Conservation (phyloP, 108 stramenopile genomes). For the Aureococcus anophagefferens region DNA sequence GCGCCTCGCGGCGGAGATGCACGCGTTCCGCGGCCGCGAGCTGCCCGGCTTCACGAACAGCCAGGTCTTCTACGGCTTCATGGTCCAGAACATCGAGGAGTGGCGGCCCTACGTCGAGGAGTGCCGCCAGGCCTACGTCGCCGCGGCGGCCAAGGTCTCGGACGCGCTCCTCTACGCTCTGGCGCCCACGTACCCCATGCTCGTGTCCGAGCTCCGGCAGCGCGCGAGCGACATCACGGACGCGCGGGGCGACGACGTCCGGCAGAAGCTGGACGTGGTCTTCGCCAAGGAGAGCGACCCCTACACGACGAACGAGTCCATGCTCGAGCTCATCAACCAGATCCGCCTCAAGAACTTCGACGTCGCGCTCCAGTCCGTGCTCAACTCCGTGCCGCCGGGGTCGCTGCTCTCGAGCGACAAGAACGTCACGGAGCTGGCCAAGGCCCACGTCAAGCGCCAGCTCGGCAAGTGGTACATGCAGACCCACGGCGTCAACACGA, state of each 20-base stretch:
- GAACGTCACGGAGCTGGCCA: neutral
- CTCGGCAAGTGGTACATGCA: constrained; percentile 21
- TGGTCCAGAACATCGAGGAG: constrained; percentile 35
- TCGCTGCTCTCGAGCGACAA: neutral
- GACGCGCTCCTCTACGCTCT: constrained; percentile 19
- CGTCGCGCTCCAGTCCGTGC: constrained; percentile 13
- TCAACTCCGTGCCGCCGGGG: neutral
- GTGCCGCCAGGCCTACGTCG: neutral
- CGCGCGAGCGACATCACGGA: constrained; percentile 13
- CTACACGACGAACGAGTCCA: constrained; percentile 34
- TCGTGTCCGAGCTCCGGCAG: constrained; percentile 19
- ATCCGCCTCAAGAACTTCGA: constrained; percentile 34
- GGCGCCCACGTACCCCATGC: constrained; percentile 21
- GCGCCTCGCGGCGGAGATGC: constrained; percentile 23
- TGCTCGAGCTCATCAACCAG: constrained; percentile 37
- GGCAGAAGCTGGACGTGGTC: constrained; percentile 20
- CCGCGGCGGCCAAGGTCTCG: constrained; percentile 18
- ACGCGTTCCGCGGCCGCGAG: constrained; percentile 30
- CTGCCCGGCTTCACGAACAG: constrained; percentile 32
- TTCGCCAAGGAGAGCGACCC: constrained; percentile 35
- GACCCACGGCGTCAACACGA: constrained; percentile 31
- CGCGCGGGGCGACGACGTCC: constrained; percentile 23
- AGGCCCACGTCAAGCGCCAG: neutral
- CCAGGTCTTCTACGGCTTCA: constrained; percentile 39
- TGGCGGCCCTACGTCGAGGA: constrained; percentile 28